These are phyloP conservation scores for Plectosphaerella plurivora DNA, from an alignment of 2,329 filamentous ascomycete species.

Conservation along the genomic window DNA sequence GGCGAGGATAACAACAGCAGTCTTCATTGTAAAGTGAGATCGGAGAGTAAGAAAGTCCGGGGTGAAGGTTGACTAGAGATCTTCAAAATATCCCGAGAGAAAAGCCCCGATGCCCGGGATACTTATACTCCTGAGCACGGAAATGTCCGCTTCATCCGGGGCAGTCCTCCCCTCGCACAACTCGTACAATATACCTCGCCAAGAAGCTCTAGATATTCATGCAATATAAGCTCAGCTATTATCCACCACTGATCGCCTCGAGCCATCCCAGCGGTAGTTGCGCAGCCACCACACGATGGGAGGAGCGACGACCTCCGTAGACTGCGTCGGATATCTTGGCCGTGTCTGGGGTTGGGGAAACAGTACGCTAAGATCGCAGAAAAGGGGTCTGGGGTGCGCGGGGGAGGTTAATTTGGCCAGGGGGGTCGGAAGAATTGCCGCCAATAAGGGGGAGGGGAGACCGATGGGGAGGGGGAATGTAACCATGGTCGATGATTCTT, in stretches of 20 bases:
- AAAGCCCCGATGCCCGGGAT: background rate
- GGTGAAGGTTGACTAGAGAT: background rate
- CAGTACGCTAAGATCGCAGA: background rate
- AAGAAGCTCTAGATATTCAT: background rate
- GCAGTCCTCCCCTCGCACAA: background rate
- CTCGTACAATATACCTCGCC: too few species aligned
- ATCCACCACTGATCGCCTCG: background rate
- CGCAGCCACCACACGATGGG: background rate
- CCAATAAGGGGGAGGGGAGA: background rate
- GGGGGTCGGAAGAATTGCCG: background rate
- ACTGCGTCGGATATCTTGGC: background rate
- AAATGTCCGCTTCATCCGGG: too few species aligned
- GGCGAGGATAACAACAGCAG: slow-evolving; percentile 2
- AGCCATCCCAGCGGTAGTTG: background rate
- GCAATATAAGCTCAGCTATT: background rate
- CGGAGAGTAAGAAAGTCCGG: background rate
- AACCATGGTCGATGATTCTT: background rate
- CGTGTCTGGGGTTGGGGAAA: background rate
- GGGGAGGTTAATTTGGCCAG: background rate
- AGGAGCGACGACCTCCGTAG: background rate
- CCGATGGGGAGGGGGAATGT: background rate
- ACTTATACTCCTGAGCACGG: background rate
- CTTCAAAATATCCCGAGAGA: background rate
- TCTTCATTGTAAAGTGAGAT: background rate
- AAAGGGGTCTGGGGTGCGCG: background rate